These are phyloP conservation scores for Xanthoconium separans DNA, from an alignment of 1,284 basidiomycete species.

Conservation along the genomic window DNA sequence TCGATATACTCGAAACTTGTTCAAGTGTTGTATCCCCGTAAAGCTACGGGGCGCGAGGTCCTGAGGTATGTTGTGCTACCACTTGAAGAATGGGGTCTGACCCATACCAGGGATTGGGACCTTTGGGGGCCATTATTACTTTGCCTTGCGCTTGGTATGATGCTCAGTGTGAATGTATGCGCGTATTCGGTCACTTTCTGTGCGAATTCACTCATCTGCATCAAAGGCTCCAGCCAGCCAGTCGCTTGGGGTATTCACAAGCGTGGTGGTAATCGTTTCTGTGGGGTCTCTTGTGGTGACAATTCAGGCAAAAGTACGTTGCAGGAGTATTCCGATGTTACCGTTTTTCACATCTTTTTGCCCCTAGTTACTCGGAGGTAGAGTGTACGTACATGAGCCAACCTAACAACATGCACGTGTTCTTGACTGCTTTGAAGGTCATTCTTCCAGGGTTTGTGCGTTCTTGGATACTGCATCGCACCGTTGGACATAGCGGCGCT, in stretches of 20 bases:
- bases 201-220: neutral
- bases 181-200: neutral
- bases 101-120: slow-evolving; percentile 81
- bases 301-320: slow-evolving; percentile 80
- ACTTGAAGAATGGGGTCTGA: slow-evolving; percentile 8
- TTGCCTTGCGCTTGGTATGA: slow-evolving; percentile 80
- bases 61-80: slow-evolving; percentile 50
- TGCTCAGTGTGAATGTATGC: slow-evolving; percentile 85
- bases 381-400: slow-evolving; percentile 64
- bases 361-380: slow-evolving; percentile 80
- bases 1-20: slow-evolving; percentile 91
- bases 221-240: slow-evolving; percentile 78
- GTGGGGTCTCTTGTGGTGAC: slow-evolving; percentile 88
- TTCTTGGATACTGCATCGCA: slow-evolving; percentile 88
- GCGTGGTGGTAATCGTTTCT: slow-evolving; percentile 88
- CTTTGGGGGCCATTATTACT: slow-evolving; percentile 92
- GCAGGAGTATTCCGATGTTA: neutral
- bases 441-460: slow-evolving; percentile 94
- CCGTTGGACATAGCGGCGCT: slow-evolving; percentile 88
- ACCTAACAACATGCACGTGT: neutral
- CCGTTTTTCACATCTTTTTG: slow-evolving; percentile 4
- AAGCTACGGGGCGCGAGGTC: slow-evolving; percentile 74
- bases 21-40: slow-evolving; percentile 88
- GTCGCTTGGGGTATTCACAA: slow-evolving; percentile 86
- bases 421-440: slow-evolving; percentile 53